Base-by-base conservation (phyloP, 208 protist species). In the Acanthamoeba castellanii region DNA sequence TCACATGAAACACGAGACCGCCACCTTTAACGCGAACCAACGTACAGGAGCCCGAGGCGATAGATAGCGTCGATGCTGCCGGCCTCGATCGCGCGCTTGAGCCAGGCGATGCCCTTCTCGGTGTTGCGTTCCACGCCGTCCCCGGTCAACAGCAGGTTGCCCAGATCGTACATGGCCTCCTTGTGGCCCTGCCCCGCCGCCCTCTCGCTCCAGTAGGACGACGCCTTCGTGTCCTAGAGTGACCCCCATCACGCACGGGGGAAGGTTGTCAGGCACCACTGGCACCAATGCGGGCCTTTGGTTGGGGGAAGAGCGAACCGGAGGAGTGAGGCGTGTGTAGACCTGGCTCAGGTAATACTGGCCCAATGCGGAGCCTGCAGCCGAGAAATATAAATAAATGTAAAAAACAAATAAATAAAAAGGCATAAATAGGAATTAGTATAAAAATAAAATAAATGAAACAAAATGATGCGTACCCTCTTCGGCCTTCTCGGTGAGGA, bases 161-260 rank as follows among this genome's bases (percentile, higher is more conserved):
- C 74, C 37, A 84, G 22, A 11, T 84, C 74, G 74, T 52, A 50
- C 74, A 84, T 84, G 42, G 74, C 74, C 74, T 84, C 74, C 74
- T 27, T 45, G 74, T 84, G 74, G 32, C 74, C 74, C 45, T 84
- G 74, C 18, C 25, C 42, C n/a, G 74, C 74, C 25, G 74, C 74
- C 42, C 74, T 22, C 25, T 55, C 20, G 42, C 34, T n/a, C 74
- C 74, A 84, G 42, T 84, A 84, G 74, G 42, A 2, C 34, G 74
- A 20, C 2, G 45, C 13, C 74, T 84, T 84, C 22, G 42, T 25
- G 74, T 84, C 74, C 70, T 78, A 11, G 1, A 45, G 2, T 22
- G 14, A 20, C 13, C 13, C 16, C 25, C 27, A 74, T n/a, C 68
- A 2, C 55, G 14, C 30, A 37, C 25, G 45, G 7, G 45, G 7